Conservation (phyloP, 139 green algal genomes). For the Closterium sp. region DNA sequence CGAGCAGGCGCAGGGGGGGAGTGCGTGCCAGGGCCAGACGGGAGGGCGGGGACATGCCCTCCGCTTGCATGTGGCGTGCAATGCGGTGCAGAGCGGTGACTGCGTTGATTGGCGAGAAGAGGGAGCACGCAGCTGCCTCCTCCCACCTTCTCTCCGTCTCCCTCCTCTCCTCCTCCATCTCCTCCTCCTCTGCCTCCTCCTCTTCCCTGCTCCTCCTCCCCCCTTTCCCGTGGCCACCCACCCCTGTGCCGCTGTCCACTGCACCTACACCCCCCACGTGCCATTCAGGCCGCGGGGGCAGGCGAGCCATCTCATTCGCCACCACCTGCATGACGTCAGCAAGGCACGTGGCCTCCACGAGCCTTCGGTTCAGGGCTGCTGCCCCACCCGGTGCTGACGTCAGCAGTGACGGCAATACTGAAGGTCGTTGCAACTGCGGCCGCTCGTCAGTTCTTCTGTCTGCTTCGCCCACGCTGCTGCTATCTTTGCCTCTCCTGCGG, state of each 20-base stretch:
- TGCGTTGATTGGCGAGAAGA: not conserved
- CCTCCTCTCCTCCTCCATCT: not conserved
- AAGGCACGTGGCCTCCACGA: not conserved
- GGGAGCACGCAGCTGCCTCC: not conserved
- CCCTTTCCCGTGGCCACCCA: not conserved
- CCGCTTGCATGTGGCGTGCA: not conserved
- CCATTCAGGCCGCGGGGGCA: not conserved
- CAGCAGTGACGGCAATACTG: not conserved
- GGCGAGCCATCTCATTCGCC: not conserved
- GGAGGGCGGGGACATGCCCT: not conserved
- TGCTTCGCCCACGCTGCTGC: not conserved
- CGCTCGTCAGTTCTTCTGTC: not conserved
- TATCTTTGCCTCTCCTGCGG: not conserved
- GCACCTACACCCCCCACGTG: not conserved
- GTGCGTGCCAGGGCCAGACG: not conserved
- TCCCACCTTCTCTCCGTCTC: not conserved
- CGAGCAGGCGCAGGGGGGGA: not conserved
- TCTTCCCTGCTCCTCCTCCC: not conserved
- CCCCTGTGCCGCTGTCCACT: not conserved
- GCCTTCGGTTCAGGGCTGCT: not conserved
- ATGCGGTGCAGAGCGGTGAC: not conserved
- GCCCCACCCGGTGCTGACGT: not conserved
- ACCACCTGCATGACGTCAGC: not conserved
- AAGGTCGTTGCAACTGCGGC: not conserved
- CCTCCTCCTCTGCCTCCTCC: not conserved